Percentiles rank a stretch among this genome's conserved stretches.
Conservation (phyloP, 1,139 yeast genomes). For the Debaryomycetaceae sp. region DNA sequence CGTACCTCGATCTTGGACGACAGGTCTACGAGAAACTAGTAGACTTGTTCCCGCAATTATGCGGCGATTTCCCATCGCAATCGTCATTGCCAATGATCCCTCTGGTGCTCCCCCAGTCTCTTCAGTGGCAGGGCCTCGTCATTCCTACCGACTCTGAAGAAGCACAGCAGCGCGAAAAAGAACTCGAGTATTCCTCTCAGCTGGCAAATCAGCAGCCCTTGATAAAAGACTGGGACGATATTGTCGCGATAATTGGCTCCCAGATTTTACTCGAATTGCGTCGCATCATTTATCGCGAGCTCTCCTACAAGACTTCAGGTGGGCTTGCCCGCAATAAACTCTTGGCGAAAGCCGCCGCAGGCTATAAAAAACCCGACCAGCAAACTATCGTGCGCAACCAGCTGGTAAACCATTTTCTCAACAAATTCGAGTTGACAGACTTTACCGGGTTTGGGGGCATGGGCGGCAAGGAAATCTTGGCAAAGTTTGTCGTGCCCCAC, state of each 20-base stretch:
- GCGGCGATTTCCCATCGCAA: slow-evolving; percentile 1
- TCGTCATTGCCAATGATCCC: slow-evolving; percentile 44
- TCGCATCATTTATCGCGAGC: slow-evolving; percentile 32
- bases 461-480: slow-evolving; percentile 52
- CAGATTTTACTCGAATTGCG: slow-evolving; percentile 45
- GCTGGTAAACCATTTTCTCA: slow-evolving; percentile 42
- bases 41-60: slow-evolving; percentile 17
- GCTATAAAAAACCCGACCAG: slow-evolving; percentile 71
- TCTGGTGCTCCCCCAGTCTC: slow-evolving; percentile 17
- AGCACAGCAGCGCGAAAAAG: slow-evolving; percentile 3
- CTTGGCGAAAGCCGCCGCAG: slow-evolving; percentile 84
- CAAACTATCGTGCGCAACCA: slow-evolving; percentile 62
- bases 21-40: slow-evolving; percentile 15
- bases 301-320: slow-evolving; percentile 84
- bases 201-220: slow-evolving; percentile 2
- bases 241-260: slow-evolving; percentile 58
- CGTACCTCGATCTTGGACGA: slow-evolving; percentile 72
- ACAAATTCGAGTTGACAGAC: slow-evolving; percentile 55
- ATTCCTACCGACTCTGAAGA: slow-evolving; percentile 3
- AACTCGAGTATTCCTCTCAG: slow-evolving; percentile 9
- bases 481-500: slow-evolving; percentile 33
- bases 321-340: slow-evolving; percentile 73
- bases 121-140: slow-evolving; percentile 22
- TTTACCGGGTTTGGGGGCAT: slow-evolving; percentile 92
- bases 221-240: slow-evolving; percentile 75